phyloP scores from a whole-genome alignment of 805 yeast genomes.

The Pichia paraexigua region DNA sequence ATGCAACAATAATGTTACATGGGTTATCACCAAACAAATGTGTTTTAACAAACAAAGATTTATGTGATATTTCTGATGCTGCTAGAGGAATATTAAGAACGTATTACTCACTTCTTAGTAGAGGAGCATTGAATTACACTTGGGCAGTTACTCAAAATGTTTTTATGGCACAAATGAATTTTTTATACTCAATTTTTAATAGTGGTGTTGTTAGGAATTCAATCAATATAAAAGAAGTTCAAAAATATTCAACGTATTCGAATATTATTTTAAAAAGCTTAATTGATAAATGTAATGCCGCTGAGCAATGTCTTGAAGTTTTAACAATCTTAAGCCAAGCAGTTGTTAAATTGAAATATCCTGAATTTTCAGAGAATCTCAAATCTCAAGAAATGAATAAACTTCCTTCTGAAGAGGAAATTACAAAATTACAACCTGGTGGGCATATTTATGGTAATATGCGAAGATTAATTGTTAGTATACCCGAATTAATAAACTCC shows the following conservation, averaged over 20 bases:
- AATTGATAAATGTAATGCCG: slow-evolving; percentile 70
- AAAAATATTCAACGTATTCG: slow-evolving; percentile 41
- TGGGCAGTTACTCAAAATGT: slow-evolving; percentile 91
- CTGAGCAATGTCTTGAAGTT: slow-evolving; percentile 59
- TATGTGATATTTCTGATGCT: slow-evolving; percentile 49
- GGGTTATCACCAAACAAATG: slow-evolving; percentile 72
- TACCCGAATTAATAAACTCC: slow-evolving; percentile 19
- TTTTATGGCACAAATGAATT: slow-evolving; percentile 85
- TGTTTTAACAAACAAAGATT: slow-evolving; percentile 45
- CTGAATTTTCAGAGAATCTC: neutral
- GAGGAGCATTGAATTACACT: slow-evolving; percentile 65
- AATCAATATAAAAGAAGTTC: slow-evolving; percentile 41
- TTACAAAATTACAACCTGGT: slow-evolving; percentile 27
- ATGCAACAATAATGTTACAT: slow-evolving; percentile 60
- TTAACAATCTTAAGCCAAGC: slow-evolving; percentile 68
- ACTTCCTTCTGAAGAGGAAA: slow-evolving; percentile 23
- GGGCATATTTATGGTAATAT: slow-evolving; percentile 34
- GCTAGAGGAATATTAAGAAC: slow-evolving; percentile 59
- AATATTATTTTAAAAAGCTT: slow-evolving; percentile 52
- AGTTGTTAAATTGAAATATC: slow-evolving; percentile 49
- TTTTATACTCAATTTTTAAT: slow-evolving; percentile 67
- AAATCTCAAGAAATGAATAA: slow-evolving; percentile 13
- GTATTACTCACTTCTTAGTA: slow-evolving; percentile 50
- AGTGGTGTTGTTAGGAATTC: slow-evolving; percentile 44
- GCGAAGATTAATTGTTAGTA: slow-evolving; percentile 30